Base-by-base conservation (phyloP, 225 moss, liverwort and hornwort species). In the Takakia lepidozioides region DNA sequence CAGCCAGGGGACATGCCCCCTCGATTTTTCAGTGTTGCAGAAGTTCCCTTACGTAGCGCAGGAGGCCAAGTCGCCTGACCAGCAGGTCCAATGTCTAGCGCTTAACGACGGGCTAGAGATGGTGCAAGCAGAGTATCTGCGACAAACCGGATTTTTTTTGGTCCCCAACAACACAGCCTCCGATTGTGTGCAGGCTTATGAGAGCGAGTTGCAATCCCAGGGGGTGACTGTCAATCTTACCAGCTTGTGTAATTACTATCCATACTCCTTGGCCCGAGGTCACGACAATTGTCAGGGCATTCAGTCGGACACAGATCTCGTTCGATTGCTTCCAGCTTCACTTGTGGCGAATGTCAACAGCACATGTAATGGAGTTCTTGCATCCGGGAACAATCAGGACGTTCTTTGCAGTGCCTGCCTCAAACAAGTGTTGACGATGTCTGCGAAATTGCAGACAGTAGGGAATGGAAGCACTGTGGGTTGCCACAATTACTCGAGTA, bases 91-190 rank as follows among this genome's bases (percentile, higher is more conserved):
- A 40, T 75, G 74, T 39, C 0, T 35, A 8, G 22, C 47, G 1
- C 6, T 61, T 1, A 16, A 20, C 3, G 19, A 26, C 0, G 74
- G 60, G 3, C 43, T 69, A 51, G 19, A 65, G 47, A 19, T 51
- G 8, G 64, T 75, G 10, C 27, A 46, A 1, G 22, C 74, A 25
- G n/a, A 28, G 7, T 75, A 75, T 25, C 54, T 75, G 3, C 29
- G 52, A 10, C 24, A 65, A 10, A 48, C 65, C 2, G 57, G 44
- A 25, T 75, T 51, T 48, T 75, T 75, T 55, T 58, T 69, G 3
- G 25, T 68, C 16, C 74, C 74, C 15, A 19, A 38, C 2, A 60
- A 63, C 6, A 49, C 52, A 3, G 43, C 56, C 19, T 1, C 16
- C 26, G 32, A 59, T 15, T 75, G 74, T 38, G 7, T 36, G 14